Conservation (phyloP, 1,284 basidiomycete genomes). For the Tilletia horrida region DNA sequence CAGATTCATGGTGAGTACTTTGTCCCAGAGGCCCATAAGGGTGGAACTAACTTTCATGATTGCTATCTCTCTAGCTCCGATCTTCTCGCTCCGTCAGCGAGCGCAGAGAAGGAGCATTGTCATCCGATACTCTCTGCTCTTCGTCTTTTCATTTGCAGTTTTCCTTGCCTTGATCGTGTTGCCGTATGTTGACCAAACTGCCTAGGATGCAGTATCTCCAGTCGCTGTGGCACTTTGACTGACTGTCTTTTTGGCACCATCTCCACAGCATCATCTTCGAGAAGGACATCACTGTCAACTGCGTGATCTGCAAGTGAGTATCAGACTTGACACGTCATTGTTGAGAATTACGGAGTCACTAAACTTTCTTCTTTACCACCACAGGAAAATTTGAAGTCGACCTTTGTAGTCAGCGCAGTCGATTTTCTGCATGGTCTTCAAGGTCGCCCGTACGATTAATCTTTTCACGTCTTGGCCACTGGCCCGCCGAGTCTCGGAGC, state of each 20-base stretch:
- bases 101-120: constrained; percentile 53
- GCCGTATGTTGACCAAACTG: background rate
- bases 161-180: constrained; percentile 67
- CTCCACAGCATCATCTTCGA: constrained; percentile 15
- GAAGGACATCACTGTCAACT: constrained; percentile 17
- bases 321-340: too few relatives aligned
- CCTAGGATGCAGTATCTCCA: background rate
- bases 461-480: too few relatives aligned
- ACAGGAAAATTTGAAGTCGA: too few relatives aligned
- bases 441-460: too few relatives aligned
- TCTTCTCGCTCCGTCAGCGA: constrained; percentile 63
- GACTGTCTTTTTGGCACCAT: background rate
- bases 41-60: constrained; percentile 68
- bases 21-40: too few relatives aligned
- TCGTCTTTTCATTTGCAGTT: constrained; percentile 68
- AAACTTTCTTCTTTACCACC: too few relatives aligned
- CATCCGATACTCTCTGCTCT: constrained; percentile 73
- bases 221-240: background rate
- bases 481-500: too few relatives aligned
- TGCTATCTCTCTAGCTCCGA: constrained; percentile 82
- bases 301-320: constrained; percentile 13
- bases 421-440: too few relatives aligned
- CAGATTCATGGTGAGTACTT: constrained; percentile 55
- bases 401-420: too few relatives aligned
- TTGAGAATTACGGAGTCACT: too few relatives aligned